These are phyloP conservation scores for Boletales sp. DNA, from an alignment of 768 basidiomycete genomes.

Conservation along the genomic window DNA sequence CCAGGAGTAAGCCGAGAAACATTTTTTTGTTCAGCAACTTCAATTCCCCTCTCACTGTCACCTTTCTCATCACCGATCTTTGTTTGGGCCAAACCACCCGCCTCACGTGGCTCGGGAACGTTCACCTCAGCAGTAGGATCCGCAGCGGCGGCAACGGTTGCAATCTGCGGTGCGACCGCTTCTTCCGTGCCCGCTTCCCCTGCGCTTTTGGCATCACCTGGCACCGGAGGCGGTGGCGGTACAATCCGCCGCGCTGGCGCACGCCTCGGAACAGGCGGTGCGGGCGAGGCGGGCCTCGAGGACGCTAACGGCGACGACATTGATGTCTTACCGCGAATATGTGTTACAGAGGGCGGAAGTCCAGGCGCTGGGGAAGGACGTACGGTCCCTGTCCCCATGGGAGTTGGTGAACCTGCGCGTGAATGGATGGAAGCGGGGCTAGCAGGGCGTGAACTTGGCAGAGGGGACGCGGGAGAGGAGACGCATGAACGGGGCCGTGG, in stretches of 20 bases:
- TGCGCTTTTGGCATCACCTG: not conserved
- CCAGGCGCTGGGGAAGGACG: too few species aligned
- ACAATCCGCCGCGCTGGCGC: conserved; percentile 50
- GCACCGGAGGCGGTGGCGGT: conserved; percentile 25
- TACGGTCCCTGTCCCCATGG: not conserved
- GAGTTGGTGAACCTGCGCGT: conserved; percentile 23
- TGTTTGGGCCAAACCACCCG: not conserved
- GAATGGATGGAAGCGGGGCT: conserved; percentile 24
- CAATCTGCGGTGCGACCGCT: not conserved
- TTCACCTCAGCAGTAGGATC: not conserved
- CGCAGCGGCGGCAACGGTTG: not conserved
- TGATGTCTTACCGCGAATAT: conserved; percentile 15
- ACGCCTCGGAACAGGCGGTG: conserved; percentile 63
- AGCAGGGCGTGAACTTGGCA: conserved; percentile 32
- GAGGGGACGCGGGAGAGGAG: conserved; percentile 21
- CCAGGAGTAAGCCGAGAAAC: too few species aligned
- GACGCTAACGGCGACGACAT: conserved; percentile 31
- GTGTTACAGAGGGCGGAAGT: not conserved
- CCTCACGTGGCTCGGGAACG: not conserved
- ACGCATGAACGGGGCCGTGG: conserved; percentile 34
- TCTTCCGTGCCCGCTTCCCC: conserved; percentile 8
- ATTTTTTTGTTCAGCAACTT: not conserved
- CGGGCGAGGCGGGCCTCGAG: conserved; percentile 37
- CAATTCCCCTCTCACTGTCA: not conserved
- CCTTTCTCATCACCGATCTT: not conserved